Percentiles rank a stretch among this genome's conserved stretches.
phyloP scores from a whole-genome alignment of 345 rosid genomes.

The Euphorbia tirucalli region DNA sequence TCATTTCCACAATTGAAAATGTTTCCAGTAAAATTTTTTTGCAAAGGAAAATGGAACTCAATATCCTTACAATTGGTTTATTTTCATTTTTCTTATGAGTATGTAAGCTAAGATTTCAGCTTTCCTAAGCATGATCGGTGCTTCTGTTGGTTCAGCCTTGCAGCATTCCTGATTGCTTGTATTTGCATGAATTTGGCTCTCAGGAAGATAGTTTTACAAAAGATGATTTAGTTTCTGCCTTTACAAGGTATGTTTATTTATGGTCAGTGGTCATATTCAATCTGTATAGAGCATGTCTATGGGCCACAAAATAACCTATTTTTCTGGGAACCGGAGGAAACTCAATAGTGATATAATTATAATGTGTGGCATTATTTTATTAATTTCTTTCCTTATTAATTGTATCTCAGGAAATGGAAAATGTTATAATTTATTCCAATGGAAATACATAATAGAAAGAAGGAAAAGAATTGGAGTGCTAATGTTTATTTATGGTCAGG shows the following conservation, averaged over 20 bases:
- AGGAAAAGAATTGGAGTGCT: not conserved
- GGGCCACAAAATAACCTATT: not conserved
- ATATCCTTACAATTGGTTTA: not conserved
- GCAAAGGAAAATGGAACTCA: not conserved
- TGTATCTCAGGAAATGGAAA: not conserved
- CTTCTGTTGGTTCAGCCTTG: constrained; percentile 30
- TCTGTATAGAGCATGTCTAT: not conserved
- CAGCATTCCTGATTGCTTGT: constrained; percentile 31
- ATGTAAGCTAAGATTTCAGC: not conserved
- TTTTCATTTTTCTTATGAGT: not conserved
- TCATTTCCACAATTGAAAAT: not conserved
- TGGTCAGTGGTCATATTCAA: not conserved
- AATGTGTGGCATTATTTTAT: not conserved
- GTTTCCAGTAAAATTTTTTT: not conserved
- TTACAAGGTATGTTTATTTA: constrained; percentile 23
- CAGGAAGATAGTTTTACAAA: constrained; percentile 31
- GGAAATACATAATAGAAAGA: not conserved
- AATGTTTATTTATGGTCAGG: no score
- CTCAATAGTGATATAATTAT: not conserved
- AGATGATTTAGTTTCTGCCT: constrained; percentile 31
- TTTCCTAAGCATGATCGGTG: not conserved
- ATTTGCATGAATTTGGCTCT: constrained; percentile 33
- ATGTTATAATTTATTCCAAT: not conserved
- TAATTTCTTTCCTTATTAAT: not conserved
- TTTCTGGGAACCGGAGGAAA: not conserved